Evolutionary conservation across 2,329 filamentous ascomycete species (phyloP), one percentile per base, ranked within the genome.

Genomic region (Alternaria angustiovoidea): DNA sequence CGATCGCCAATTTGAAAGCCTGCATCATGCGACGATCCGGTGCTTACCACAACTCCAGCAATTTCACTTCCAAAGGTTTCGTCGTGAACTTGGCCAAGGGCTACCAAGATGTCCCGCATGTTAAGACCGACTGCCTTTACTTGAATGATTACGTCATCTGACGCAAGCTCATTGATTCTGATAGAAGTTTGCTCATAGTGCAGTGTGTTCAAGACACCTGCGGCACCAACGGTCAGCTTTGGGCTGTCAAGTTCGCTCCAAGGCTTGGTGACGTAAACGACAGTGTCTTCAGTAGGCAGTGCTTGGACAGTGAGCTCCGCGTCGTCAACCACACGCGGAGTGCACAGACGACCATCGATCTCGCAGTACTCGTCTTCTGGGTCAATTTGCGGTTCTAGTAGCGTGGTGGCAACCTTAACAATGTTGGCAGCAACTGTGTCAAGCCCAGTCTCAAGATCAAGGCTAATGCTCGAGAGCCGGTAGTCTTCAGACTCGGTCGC

Each of bases 41-140:
- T 54, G 43, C 41, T 43, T 3, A 49, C n/a, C n/a, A 71, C 60
- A 12, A 66, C 34, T 28, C 68, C 68, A 18, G 67, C 65, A n/a
- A 59, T 66, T 9, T 66, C 62, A 14, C 38, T 64, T 14, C 63
- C 68, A 28, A 66, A 57, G 2, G 38, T 26, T 18, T 65, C 58
- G 7, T 62, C 62, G 24, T 61, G 51, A 4, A 67, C 42, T 41
- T 79, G 75, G 5, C 79, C 79, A 9, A 68, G 55, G 5, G 66
- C 57, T 8, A 66, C 49, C 7, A 65, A 44, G 18, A 66, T 26
- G 41, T 75, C 71, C 24, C 63, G 63, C 49, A 51, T 65, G 28
- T 65, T 72, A 22, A 71, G 48, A 1, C 67, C 68, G 4, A 60
- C 47, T 5, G 66, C 65, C 38, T 57, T 59, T 38, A 69, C 53